Conservation (phyloP, 2,329 filamentous ascomycete genomes). For the Zasmidium cellare region DNA sequence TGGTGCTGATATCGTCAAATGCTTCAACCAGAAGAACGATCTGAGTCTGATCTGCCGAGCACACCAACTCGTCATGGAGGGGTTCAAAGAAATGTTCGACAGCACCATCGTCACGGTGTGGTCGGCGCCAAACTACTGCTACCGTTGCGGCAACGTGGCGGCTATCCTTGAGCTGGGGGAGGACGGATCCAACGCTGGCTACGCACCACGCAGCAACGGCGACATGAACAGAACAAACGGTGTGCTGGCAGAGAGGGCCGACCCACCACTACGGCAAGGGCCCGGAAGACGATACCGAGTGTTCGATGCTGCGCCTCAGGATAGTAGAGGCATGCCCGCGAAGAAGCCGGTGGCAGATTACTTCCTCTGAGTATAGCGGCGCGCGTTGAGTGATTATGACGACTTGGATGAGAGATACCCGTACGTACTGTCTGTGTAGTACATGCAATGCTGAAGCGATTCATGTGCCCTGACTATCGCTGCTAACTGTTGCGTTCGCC, state of each 20-base stretch:
- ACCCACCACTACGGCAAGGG: constrained; percentile 57
- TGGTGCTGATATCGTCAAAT: constrained; percentile 90
- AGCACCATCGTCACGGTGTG: constrained; percentile 96
- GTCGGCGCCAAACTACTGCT: constrained; percentile 45
- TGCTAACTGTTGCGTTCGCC: neutral
- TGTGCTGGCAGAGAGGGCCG: constrained; percentile 44
- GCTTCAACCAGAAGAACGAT: constrained; percentile 93
- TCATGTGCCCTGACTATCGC: neutral
- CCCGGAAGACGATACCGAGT: constrained; percentile 90
- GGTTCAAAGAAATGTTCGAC: constrained; percentile 99
- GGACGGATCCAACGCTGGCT: constrained; percentile 62
- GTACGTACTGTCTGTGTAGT: constrained; percentile 14
- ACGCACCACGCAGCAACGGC: constrained; percentile 61
- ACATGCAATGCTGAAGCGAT: neutral
- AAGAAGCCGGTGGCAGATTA: constrained; percentile 99
- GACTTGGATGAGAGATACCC: constrained; percentile 16
- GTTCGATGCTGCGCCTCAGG: constrained; percentile 95
- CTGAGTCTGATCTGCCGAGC: constrained; percentile 88
- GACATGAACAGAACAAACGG: constrained; percentile 55
- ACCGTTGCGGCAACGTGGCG: constrained; percentile 62
- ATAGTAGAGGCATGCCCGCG: constrained; percentile 94
- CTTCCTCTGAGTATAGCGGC: constrained; percentile 61
- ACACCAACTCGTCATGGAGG: constrained; percentile 98
- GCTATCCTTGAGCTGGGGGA: constrained; percentile 91
- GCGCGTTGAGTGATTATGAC: neutral